A percentile compares a stretch with the other conserved stretches of the same genome.
Conservation (phyloP, 2,329 filamentous ascomycete genomes). For the Cladosporium sp. region DNA sequence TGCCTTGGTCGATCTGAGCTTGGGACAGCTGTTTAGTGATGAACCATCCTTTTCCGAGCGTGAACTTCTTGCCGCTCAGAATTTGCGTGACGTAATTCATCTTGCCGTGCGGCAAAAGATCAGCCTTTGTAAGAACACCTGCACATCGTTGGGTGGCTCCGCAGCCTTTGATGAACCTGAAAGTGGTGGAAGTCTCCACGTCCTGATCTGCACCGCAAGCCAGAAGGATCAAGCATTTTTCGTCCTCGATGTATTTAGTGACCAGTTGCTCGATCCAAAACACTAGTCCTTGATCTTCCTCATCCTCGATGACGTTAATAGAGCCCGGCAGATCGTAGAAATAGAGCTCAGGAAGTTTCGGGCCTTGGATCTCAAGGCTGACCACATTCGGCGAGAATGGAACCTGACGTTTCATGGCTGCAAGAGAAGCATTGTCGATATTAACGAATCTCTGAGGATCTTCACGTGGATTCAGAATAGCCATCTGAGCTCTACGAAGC, state of each 20-base stretch:
- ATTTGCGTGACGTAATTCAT: slow-evolving; percentile 16
- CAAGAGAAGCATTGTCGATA: not conserved
- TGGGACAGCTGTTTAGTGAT: slow-evolving; percentile 64
- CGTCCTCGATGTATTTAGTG: slow-evolving; percentile 62
- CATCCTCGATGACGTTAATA: slow-evolving; percentile 63
- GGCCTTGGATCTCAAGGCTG: slow-evolving; percentile 68
- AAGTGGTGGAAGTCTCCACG: slow-evolving; percentile 68
- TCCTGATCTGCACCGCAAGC: slow-evolving; percentile 75
- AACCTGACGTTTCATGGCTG: slow-evolving; percentile 38
- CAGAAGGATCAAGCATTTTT: slow-evolving; percentile 71
- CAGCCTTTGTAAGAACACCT: slow-evolving; percentile 76
- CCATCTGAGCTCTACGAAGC: slow-evolving; percentile 71
- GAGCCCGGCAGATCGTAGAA: slow-evolving; percentile 86
- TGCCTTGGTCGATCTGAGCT: slow-evolving; percentile 41
- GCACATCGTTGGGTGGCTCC: slow-evolving; percentile 42
- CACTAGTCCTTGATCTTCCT: slow-evolving; percentile 63
- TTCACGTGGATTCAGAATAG: slow-evolving; percentile 64
- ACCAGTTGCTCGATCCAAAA: slow-evolving; percentile 69
- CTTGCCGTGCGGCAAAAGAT: slow-evolving; percentile 54
- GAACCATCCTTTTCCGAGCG: slow-evolving; percentile 71
- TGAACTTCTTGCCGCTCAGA: slow-evolving; percentile 58
- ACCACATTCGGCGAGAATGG: slow-evolving; percentile 82
- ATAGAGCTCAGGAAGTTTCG: slow-evolving; percentile 66
- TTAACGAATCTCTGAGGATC: slow-evolving; percentile 41
- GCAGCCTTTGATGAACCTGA: slow-evolving; percentile 52